Evolutionary conservation across 2,329 filamentous ascomycete species (phyloP).

Genomic region (Neophaeococcomyces mojaviensis): DNA sequence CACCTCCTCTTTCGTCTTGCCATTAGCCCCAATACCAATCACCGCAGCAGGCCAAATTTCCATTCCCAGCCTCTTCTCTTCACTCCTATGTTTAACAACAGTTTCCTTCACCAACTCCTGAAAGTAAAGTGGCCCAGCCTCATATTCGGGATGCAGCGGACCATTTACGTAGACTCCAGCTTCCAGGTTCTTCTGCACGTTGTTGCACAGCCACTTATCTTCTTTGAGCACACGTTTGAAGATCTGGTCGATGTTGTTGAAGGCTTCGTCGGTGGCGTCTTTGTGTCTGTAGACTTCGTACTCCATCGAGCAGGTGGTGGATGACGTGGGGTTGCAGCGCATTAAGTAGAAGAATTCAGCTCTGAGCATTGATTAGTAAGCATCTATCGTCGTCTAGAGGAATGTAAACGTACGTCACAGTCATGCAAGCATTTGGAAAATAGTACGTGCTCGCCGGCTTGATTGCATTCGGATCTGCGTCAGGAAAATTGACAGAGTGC

Average conservation of each 20-base stretch:
- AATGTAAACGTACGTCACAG: too few relatives aligned
- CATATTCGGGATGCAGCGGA: conserved; percentile 51
- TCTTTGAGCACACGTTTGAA: conserved; percentile 59
- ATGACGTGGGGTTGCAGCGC: conserved; percentile 50
- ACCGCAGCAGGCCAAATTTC: conserved; percentile 54
- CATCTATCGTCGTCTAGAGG: too few relatives aligned
- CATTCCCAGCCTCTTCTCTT: conserved; percentile 37
- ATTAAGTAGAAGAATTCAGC: conserved; percentile 55
- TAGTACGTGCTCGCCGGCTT: too few relatives aligned
- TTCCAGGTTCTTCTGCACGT: conserved; percentile 53
- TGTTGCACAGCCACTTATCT: conserved; percentile 55
- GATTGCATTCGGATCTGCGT: too few relatives aligned
- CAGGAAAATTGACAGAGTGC: too few relatives aligned
- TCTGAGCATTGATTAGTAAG: background rate
- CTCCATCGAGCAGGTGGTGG: conserved; percentile 47
- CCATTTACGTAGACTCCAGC: conserved; percentile 54
- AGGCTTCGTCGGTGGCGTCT: conserved; percentile 50
- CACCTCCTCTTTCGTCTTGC: too few relatives aligned
- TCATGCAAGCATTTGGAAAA: too few relatives aligned
- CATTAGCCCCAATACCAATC: too few relatives aligned
- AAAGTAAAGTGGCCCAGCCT: conserved; percentile 51
- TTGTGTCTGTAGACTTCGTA: conserved; percentile 60
- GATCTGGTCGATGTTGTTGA: conserved; percentile 48
- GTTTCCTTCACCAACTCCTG: conserved; percentile 45
- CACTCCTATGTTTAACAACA: conserved; percentile 40